Conservation (phyloP, 1,284 basidiomycete species). For the Ceratobasidium sp. region DNA sequence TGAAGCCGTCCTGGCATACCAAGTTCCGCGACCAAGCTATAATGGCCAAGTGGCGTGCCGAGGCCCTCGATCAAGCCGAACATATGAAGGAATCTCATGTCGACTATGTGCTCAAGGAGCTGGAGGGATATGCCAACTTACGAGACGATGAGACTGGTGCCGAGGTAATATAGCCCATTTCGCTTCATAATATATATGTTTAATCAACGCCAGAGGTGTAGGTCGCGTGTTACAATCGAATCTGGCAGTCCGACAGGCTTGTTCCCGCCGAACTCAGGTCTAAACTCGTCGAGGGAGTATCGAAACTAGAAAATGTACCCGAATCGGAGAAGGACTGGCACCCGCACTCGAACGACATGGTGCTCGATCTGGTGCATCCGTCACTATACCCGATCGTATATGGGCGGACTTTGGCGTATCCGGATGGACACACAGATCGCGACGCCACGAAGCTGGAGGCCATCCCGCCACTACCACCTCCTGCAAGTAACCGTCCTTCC, state of each 20-base stretch:
- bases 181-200: not conserved
- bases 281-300: constrained; percentile 52
- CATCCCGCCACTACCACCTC: constrained; percentile 48
- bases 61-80: constrained; percentile 55
- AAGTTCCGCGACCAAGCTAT: constrained; percentile 53
- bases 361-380: constrained; percentile 63
- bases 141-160: constrained; percentile 57
- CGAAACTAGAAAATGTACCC: constrained; percentile 50
- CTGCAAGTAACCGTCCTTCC: too few relatives aligned
- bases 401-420: constrained; percentile 53
- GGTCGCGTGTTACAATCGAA: constrained; percentile 68
- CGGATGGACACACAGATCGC: constrained; percentile 18
- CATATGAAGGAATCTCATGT: constrained; percentile 62
- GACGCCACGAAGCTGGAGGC: not conserved
- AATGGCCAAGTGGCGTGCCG: constrained; percentile 57
- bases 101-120: constrained; percentile 66
- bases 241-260: constrained; percentile 64
- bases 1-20: constrained; percentile 63
- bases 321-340: constrained; percentile 55
- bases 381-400: constrained; percentile 63
- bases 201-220: constrained; percentile 51
- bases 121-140: constrained; percentile 63
- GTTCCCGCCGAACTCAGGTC: constrained; percentile 49
- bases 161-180: constrained; percentile 55
- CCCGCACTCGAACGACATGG: constrained; percentile 51